Percentiles rank a stretch among this genome's conserved stretches.
These are phyloP conservation scores for Ophiocordyceps australis DNA, from an alignment of 2,329 filamentous ascomycete species.

Conservation along the genomic window DNA sequence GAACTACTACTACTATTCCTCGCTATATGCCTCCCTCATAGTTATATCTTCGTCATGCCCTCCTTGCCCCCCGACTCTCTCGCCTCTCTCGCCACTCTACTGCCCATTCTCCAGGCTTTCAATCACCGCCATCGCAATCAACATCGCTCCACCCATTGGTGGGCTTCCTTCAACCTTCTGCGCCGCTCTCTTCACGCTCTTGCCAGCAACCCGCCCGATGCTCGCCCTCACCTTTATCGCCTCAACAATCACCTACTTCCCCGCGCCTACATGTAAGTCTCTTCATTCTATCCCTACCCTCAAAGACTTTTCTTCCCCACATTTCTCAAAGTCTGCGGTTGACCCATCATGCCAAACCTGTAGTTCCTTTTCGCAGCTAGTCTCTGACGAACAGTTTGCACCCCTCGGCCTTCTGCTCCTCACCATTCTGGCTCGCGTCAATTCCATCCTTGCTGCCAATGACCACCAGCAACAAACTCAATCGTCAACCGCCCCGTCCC, in stretches of 20 bases:
- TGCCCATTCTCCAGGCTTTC: slow-evolving; percentile 49
- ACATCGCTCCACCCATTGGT: slow-evolving; percentile 70
- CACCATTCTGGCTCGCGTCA: slow-evolving; percentile 40
- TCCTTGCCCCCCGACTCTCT: slow-evolving; percentile 4
- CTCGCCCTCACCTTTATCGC: slow-evolving; percentile 8
- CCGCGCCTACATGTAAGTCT: slow-evolving; percentile 15
- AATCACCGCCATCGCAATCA: slow-evolving; percentile 83
- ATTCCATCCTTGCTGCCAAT: slow-evolving; percentile 21
- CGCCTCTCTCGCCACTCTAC: slow-evolving; percentile 17
- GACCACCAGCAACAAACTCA: slow-evolving; percentile 5
- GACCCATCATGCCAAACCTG: too few relatives aligned
- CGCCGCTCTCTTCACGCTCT: slow-evolving; percentile 47
- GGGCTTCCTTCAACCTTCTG: slow-evolving; percentile 51
- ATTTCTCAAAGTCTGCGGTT: not conserved
- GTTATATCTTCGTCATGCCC: too few relatives aligned
- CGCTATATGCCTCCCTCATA: too few relatives aligned
- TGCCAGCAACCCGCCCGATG: slow-evolving; percentile 6
- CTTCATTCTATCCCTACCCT: not conserved
- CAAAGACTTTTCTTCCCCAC: too few relatives aligned
- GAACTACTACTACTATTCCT: too few relatives aligned
- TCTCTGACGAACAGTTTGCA: slow-evolving; percentile 56
- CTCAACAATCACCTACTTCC: slow-evolving; percentile 13
- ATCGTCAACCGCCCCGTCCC: not conserved
- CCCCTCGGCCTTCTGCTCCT: slow-evolving; percentile 52
- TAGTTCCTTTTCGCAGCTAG: slow-evolving; percentile 49